phyloP scores from a whole-genome alignment of 768 basidiomycete genomes.

The Macrocybe gigantea region DNA sequence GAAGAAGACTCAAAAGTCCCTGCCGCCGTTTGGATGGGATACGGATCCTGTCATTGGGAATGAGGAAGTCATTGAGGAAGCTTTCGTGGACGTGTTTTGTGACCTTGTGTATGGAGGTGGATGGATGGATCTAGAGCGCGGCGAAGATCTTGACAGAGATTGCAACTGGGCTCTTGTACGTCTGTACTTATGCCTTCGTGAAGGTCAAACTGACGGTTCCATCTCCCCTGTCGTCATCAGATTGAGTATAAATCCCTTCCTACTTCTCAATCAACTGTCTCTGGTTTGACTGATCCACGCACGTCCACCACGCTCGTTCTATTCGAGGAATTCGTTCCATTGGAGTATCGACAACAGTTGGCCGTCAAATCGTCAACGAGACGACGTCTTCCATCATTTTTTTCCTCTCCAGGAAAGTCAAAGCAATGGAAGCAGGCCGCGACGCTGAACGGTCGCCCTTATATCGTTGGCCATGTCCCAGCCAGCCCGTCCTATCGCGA shows the following conservation, averaged over 20 bases:
- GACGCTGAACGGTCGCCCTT: slow-evolving; percentile 77
- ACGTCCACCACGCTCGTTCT: slow-evolving; percentile 67
- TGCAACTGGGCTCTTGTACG: slow-evolving; percentile 91
- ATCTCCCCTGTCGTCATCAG: slow-evolving; percentile 27
- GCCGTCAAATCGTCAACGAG: slow-evolving; percentile 45
- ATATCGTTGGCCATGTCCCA: slow-evolving; percentile 57
- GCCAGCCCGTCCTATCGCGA: slow-evolving; percentile 50
- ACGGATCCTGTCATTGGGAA: slow-evolving; percentile 74
- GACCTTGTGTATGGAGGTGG: slow-evolving; percentile 78
- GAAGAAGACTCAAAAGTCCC: slow-evolving; percentile 74
- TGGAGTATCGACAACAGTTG: slow-evolving; percentile 78
- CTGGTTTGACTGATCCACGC: slow-evolving; percentile 57
- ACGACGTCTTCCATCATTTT: slow-evolving; percentile 65
- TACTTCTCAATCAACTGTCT: slow-evolving; percentile 24
- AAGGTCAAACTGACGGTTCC: neutral
- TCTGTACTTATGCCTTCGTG: slow-evolving; percentile 1
- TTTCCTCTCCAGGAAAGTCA: slow-evolving; percentile 43
- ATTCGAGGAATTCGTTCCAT: slow-evolving; percentile 92
- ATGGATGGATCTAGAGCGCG: slow-evolving; percentile 74
- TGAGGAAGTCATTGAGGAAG: slow-evolving; percentile 84
- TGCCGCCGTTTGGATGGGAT: slow-evolving; percentile 91
- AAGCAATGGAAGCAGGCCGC: slow-evolving; percentile 77
- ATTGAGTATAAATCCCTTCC: slow-evolving; percentile 85
- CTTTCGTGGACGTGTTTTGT: slow-evolving; percentile 84
- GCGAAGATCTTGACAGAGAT: slow-evolving; percentile 74